phyloP scores from a whole-genome alignment of 148 eudicot species.

The Polygonum maritimum region DNA sequence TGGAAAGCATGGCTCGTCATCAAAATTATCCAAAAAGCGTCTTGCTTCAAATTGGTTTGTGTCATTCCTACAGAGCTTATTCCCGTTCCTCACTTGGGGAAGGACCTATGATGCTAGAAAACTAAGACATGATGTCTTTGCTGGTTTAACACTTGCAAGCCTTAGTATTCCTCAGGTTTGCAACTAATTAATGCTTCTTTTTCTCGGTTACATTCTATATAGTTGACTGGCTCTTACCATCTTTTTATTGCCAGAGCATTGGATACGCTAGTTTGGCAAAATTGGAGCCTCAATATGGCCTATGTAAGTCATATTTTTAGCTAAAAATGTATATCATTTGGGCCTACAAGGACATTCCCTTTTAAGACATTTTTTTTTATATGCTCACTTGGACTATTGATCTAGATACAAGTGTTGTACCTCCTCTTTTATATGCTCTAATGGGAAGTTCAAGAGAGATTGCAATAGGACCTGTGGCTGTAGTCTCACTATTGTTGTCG shows the following conservation, averaged over 20 bases:
- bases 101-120: conserved; percentile 25
- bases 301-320: conserved; percentile 28
- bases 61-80: conserved; percentile 25
- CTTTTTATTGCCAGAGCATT: conserved; percentile 33
- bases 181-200: neutral
- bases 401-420: conserved; percentile 69
- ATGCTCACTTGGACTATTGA: neutral
- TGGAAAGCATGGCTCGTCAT: neutral
- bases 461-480: conserved; percentile 86
- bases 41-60: neutral
- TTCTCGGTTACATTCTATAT: neutral
- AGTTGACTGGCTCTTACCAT: neutral
- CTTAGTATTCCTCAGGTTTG: conserved; percentile 47
- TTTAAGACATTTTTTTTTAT: neutral
- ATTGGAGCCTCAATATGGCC: conserved; percentile 50
- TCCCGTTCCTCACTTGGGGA: conserved; percentile 44
- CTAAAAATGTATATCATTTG: neutral
- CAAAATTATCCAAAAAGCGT: conserved; percentile 16
- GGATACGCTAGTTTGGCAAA: conserved; percentile 56
- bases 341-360: neutral
- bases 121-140: conserved; percentile 37
- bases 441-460: conserved; percentile 85
- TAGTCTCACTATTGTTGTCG: conserved; percentile 62
- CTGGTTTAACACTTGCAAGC: conserved; percentile 51
- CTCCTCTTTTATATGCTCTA: conserved; percentile 62